Base-by-base conservation (phyloP, 177 flowering plant species). In the Tripterygium wilfordii region DNA sequence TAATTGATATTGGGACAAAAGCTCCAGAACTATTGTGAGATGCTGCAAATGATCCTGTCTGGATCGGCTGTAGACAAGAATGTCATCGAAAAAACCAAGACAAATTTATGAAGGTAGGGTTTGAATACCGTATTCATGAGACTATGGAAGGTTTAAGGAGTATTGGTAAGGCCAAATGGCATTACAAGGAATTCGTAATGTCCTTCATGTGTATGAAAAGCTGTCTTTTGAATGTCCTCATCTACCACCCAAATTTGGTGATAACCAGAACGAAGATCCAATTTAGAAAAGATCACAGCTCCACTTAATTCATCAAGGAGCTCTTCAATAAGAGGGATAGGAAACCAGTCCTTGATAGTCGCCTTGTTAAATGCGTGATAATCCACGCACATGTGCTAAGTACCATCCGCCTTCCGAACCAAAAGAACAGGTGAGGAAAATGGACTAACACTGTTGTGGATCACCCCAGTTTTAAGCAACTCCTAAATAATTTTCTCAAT, bases 11-110 rank as follows among this genome's bases (percentile, higher is more conserved):
- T 10, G 7, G 6, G 10, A 14, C n/a, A 45, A 28, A 6, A 2
- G 12, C 3, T 1, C 0, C 12, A 14, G 10, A 31, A 8, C 5
- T 6, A 1, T 19, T 8, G 7, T n/a, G 6, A 42, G 6, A 23
- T 52, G 32, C 10, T 18, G 3, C 1, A 40, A 2, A 23, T 52
- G 46, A 1, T 22, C n/a, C 4, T 49, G 28, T 16, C 8, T 8
- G n/a, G 17, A 8, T 5, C 19, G 8, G 25, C 49, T 54, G 6
- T 45, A 54, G 12, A 45, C 10, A 0, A 54, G n/a, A 1, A 45
- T 36, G 24, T 54, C 36, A 36, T 54, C 46, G 41, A 43, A 54
- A n/a, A 54, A 54, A 54, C 58, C 14, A 54, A 27, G 0, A 54
- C 42, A 36, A 54, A 36, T 21, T 36, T 44, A 10, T 20, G 5